Percentiles rank a stretch among this genome's conserved stretches.
Conservation (phyloP, 2,329 filamentous ascomycete genomes). For the Knufia petricola region DNA sequence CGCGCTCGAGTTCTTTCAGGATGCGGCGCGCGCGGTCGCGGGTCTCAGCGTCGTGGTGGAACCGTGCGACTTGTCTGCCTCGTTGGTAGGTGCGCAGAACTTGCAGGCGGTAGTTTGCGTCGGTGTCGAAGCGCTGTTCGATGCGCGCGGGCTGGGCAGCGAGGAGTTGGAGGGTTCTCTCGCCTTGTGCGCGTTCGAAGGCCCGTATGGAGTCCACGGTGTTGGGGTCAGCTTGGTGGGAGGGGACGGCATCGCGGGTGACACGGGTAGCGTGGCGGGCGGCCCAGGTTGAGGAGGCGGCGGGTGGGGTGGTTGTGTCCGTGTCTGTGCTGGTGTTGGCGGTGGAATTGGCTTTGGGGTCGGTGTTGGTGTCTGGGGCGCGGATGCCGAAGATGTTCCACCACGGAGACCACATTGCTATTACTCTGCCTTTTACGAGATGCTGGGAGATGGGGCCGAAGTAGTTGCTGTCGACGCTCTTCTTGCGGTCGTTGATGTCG, state of each 20-base stretch:
- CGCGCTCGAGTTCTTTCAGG: constrained; percentile 14
- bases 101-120: constrained; percentile 10
- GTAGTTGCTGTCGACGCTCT: constrained; percentile 73
- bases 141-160: not conserved
- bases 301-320: too few relatives aligned
- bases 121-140: constrained; percentile 6
- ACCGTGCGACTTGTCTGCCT: not conserved
- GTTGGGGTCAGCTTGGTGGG: constrained; percentile 17
- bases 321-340: too few relatives aligned
- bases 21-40: constrained; percentile 13
- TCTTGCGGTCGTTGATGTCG: constrained; percentile 60
- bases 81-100: constrained; percentile 10
- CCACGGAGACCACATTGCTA: constrained; percentile 61
- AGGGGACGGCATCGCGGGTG: constrained; percentile 17
- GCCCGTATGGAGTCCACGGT: not conserved
- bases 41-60: constrained; percentile 12
- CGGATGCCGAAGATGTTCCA: constrained; percentile 51
- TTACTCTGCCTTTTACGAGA: constrained; percentile 65
- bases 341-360: too few relatives aligned
- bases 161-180: not conserved
- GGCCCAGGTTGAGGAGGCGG: constrained; percentile 32
- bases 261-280: constrained; percentile 21
- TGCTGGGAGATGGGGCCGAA: constrained; percentile 75
- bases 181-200: not conserved
- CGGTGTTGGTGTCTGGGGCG: too few relatives aligned